Conservation (phyloP, 2,329 filamentous ascomycete genomes). For the Gremmenia infestans region DNA sequence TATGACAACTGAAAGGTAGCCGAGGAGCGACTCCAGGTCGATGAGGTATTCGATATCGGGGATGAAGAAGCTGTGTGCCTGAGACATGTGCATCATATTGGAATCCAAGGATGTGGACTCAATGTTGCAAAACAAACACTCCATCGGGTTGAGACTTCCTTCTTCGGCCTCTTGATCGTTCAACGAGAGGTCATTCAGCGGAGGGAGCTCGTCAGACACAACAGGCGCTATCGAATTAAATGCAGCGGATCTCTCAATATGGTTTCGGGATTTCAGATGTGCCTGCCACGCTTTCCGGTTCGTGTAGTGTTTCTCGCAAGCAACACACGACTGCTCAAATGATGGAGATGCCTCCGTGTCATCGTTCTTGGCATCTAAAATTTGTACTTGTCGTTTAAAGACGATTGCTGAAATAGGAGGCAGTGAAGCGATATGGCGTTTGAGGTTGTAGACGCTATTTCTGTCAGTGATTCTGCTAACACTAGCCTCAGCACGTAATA, state of each 20-base stretch:
- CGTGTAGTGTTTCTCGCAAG: slow-evolving; percentile 9
- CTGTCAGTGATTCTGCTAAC: neutral
- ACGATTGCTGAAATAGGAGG: slow-evolving; percentile 10
- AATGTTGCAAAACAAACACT: slow-evolving; percentile 42
- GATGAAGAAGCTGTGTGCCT: slow-evolving; percentile 42
- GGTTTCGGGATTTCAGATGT: slow-evolving; percentile 15
- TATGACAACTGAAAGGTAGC: slow-evolving; percentile 45
- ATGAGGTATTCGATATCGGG: slow-evolving; percentile 38
- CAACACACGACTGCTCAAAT: slow-evolving; percentile 11
- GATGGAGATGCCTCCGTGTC: neutral
- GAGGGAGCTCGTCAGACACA: neutral
- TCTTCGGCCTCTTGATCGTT: slow-evolving; percentile 2
- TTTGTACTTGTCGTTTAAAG: slow-evolving; percentile 12
- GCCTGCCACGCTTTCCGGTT: slow-evolving; percentile 13
- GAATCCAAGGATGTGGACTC: slow-evolving; percentile 30
- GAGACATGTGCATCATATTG: slow-evolving; percentile 45
- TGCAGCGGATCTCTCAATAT: slow-evolving; percentile 4
- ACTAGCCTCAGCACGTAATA: neutral
- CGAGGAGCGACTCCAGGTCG: slow-evolving; percentile 42
- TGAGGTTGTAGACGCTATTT: slow-evolving; percentile 21
- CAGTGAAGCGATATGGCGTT: slow-evolving; percentile 15
- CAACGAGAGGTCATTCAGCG: neutral
- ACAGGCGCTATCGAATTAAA: neutral
- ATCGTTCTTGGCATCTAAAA: neutral
- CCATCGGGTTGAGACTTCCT: slow-evolving; percentile 24